Evolutionary conservation across 345 rosid genomes (phyloP), one percentile per base, ranked within the genome.

Genomic region (Pistacia vera): DNA sequence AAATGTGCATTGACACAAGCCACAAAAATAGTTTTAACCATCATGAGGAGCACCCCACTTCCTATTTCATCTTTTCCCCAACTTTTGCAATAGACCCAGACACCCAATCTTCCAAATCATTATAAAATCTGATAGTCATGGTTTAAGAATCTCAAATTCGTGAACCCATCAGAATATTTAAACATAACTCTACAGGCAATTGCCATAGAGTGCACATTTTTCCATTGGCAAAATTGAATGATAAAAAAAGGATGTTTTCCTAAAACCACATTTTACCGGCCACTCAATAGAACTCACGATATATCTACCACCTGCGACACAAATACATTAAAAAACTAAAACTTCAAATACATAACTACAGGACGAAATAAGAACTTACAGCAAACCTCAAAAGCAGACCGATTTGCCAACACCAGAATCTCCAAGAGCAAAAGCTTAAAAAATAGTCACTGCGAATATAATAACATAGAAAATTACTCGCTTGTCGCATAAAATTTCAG

Each of bases 361-460:
- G 41, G 66, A 35, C 63, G 25, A 18, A 11, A 17, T 44, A 57
- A 12, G 54, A 72, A 82, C 91, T 88, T 69, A 86, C 95, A 63
- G 89, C 87, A 80, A 86, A 86, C 83, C 89, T 84, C 79, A 86
- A 70, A 74, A 86, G 89, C 30, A 86, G 76, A 66, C 89, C 5
- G 89, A 86, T 75, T 86, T 86, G 20, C 89, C 89, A 57, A 86
- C 89, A 70, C 89, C 89, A 68, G 89, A 86, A 83, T 86, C 89
- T 77, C 89, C 89, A 11, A 86, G 44, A 86, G 87, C 84, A 86
- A 84, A 81, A 86, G 87, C 85, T 86, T 86, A 66, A 86, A 86
- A 86, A 78, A 76, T 86, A 86, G 64, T 91, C 95, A 65, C 95
- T 91, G 83, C 74, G 68, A 71, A 73, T 22, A 46, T 4, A 64